A percentile compares a stretch with the other conserved stretches of the same genome.
Conservation (phyloP, 345 rosid genomes). For the Excoecaria cochinchinensis region DNA sequence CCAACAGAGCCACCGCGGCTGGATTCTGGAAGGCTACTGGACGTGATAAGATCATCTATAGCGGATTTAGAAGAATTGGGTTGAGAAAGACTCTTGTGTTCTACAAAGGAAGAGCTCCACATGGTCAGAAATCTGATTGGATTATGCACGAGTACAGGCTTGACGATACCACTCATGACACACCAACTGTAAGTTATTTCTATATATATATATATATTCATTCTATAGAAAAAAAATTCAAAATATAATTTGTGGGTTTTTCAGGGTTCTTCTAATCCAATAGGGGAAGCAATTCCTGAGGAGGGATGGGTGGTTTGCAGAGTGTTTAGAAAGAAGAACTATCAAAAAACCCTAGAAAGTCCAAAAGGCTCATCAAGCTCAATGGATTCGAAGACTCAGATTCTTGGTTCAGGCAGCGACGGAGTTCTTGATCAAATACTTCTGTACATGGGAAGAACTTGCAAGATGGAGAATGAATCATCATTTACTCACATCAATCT, state of each 20-base stretch:
- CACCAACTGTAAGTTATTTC: slow-evolving; percentile 18
- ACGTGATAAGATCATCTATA: slow-evolving; percentile 85
- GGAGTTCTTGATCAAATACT: slow-evolving; percentile 67
- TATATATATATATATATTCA: no score
- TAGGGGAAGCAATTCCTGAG: slow-evolving; percentile 57
- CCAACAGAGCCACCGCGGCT: slow-evolving; percentile 86
- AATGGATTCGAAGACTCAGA: slow-evolving; percentile 46
- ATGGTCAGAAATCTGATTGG: slow-evolving; percentile 97
- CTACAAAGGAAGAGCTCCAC: slow-evolving; percentile 94
- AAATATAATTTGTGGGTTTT: neutral
- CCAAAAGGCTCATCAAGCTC: slow-evolving; percentile 51
- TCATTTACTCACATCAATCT: slow-evolving; percentile 10
- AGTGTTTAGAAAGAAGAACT: slow-evolving; percentile 85
- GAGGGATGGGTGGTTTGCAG: slow-evolving; percentile 99
- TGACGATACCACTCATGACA: slow-evolving; percentile 51
- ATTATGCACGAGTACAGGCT: slow-evolving; percentile 98
- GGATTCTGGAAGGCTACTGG: slow-evolving; percentile 99
- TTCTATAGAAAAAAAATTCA: no score
- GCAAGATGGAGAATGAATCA: slow-evolving; percentile 53
- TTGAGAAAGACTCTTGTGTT: slow-evolving; percentile 91
- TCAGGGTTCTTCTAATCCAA: slow-evolving; percentile 38
- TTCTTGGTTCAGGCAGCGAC: slow-evolving; percentile 33
- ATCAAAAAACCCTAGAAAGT: slow-evolving; percentile 76
- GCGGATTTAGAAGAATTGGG: slow-evolving; percentile 70
- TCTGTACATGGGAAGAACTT: slow-evolving; percentile 63